Percentiles rank a stretch among this genome's conserved stretches.
phyloP scores from a whole-genome alignment of 2,329 filamentous ascomycete genomes.

The Lachnellula occidentalis region DNA sequence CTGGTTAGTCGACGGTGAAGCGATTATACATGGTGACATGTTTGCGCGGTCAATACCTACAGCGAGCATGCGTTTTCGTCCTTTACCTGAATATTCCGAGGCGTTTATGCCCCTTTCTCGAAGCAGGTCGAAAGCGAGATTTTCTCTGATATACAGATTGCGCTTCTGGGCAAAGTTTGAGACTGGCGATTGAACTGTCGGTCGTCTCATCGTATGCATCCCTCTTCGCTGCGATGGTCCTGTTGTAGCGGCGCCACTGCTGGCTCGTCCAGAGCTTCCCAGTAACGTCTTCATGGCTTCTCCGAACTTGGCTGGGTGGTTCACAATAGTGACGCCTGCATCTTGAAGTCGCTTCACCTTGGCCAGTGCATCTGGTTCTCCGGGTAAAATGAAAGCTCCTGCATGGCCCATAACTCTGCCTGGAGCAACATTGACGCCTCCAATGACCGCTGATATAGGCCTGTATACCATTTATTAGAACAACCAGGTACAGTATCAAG shows the following conservation, averaged over 20 bases:
- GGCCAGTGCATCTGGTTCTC: conserved; percentile 57
- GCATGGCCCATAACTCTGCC: conserved; percentile 74
- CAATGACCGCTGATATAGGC: conserved; percentile 68
- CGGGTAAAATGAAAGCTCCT: conserved; percentile 63
- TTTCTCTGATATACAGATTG: conserved; percentile 49
- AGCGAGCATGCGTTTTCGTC: conserved; percentile 47
- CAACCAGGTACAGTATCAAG: no score
- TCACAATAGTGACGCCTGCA: conserved; percentile 64
- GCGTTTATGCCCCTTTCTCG: conserved; percentile 43
- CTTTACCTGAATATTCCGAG: conserved; percentile 32
- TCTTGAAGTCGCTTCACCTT: conserved; percentile 63
- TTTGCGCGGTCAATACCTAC: conserved; percentile 60
- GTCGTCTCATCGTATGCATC: conserved; percentile 42
- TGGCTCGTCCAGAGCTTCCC: conserved; percentile 34
- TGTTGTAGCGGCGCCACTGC: conserved; percentile 31
- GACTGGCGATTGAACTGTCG: conserved; percentile 1
- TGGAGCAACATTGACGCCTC: conserved; percentile 56
- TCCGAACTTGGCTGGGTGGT: conserved; percentile 73
- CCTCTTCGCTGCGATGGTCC: conserved; percentile 42
- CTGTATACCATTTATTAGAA: conserved; percentile 32
- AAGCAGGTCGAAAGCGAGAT: conserved; percentile 51
- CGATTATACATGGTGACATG: conserved; percentile 58
- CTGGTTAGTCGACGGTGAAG: conserved; percentile 41
- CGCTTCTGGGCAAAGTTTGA: conserved; percentile 37
- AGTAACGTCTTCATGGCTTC: conserved; percentile 59